Evolutionary conservation across 257 asterid genomes (phyloP).

Genomic region (Lavandula angustifolia): DNA sequence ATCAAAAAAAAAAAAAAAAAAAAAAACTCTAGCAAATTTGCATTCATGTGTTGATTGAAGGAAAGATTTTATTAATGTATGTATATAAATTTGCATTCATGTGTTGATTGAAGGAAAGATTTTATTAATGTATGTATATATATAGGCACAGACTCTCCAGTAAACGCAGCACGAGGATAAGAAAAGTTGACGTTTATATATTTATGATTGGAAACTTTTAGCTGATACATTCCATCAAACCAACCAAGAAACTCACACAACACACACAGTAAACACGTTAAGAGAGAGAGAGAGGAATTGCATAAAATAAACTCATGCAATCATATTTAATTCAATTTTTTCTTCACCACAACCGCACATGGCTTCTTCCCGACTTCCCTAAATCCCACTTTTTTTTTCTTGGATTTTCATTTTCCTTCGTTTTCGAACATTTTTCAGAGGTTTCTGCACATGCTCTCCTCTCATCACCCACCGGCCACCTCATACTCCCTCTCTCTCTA

Average conservation of each 20-base stretch:
- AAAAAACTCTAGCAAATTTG: conserved; percentile 23
- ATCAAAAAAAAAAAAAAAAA: too few species aligned
- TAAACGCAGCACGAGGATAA: conserved; percentile 25
- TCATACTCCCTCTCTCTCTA: conserved; percentile 31
- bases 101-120: conserved; percentile 35
- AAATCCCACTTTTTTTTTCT: conserved; percentile 30
- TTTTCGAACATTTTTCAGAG: background rate
- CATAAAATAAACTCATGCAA: conserved; percentile 24
- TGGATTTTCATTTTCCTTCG: background rate
- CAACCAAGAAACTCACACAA: conserved; percentile 35
- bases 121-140: background rate
- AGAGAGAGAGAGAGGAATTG: conserved; percentile 22
- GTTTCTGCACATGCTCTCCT: conserved; percentile 57
- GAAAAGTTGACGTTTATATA: conserved; percentile 21
- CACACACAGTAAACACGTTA: conserved; percentile 36
- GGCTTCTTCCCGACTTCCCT: conserved; percentile 35
- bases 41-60: conserved; percentile 29
- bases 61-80: conserved; percentile 26
- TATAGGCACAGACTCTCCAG: background rate
- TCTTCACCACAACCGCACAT: conserved; percentile 37
- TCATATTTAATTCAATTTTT: conserved; percentile 37
- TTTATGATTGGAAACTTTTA: conserved; percentile 20
- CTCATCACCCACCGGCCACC: conserved; percentile 34
- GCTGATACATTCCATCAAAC: conserved; percentile 34
- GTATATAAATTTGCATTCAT: too few species aligned